Base-by-base conservation (phyloP, 306 rosid species). In the Trichosanthes truncata region DNA sequence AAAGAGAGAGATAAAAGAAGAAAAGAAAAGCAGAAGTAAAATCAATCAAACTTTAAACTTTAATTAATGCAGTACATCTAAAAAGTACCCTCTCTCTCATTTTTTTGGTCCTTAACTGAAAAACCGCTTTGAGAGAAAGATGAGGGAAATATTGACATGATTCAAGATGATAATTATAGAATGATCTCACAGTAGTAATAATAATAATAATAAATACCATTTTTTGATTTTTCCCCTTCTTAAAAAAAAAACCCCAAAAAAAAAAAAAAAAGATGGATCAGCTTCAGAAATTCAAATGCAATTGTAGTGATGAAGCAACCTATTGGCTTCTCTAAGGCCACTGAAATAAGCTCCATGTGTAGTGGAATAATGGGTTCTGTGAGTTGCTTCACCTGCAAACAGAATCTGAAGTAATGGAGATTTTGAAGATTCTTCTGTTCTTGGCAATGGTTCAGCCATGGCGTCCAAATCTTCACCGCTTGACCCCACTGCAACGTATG, bases 361-460 rank as follows among this genome's bases (percentile, higher is more conserved):
- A 23, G 99, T 95, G 49, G 99, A 95, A 83, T 95, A 95, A 83
- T 95, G 97, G 80, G 94, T 93, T 89, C 98, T 89, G 84, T 95
- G 99, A 20, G 99, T 95, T 68, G 99, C 98, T 85, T 95, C 99
- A 21, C 99, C 98, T 67, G 99, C 98, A 82, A 95, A 95, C 88
- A 95, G 85, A 84, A 95, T 85, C 78, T 93, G 98, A 83, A 94
- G 95, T 36, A 92, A 88, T 77, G 79, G 89, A 7, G 88, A 80
- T 79, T 82, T 76, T 3, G 66, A 41, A 76, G 87, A 25, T 23
- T 59, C 84, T 76, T 69, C 82, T 45, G 72, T 80, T 74, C 80
- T 86, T 45, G 98, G 98, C 82, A 94, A 85, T 78, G 98, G 97
- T 84, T 92, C 97, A 0, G 97, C 94, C 94, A 94, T 85, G 71